Evolutionary conservation across 495 filamentous ascomycete genomes (phyloP).

Genomic region (Aspergillus biplanus): DNA sequence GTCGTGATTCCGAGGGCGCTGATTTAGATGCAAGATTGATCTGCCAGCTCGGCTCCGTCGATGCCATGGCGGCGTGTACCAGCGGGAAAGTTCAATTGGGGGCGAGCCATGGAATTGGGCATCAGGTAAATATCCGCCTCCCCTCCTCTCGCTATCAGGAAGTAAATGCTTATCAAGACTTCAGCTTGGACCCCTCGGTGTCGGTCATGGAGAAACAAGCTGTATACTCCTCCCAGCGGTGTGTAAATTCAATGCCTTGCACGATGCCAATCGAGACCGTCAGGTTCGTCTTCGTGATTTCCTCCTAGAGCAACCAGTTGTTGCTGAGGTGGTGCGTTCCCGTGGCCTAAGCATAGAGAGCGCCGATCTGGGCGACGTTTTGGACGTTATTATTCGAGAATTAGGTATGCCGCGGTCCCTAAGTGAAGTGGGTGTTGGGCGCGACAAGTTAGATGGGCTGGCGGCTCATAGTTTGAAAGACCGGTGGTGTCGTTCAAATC

Average conservation of each 20-base stretch:
- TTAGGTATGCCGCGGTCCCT: constrained; percentile 60
- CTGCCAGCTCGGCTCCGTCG: constrained; percentile 58
- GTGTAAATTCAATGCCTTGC: constrained; percentile 59
- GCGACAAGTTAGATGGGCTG: constrained; percentile 54
- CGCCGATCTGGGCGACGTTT: constrained; percentile 56
- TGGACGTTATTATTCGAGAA: constrained; percentile 58
- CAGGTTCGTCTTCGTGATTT: constrained; percentile 53
- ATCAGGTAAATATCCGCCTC: constrained; percentile 47
- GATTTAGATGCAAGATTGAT: constrained; percentile 53
- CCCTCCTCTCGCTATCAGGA: neutral
- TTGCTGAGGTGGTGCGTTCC: constrained; percentile 44
- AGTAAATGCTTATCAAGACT: neutral
- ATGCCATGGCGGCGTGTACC: constrained; percentile 57
- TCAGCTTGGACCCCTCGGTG: constrained; percentile 62
- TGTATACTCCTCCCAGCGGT: constrained; percentile 66
- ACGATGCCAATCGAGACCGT: constrained; percentile 48
- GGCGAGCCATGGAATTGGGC: constrained; percentile 68
- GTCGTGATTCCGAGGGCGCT: constrained; percentile 34
- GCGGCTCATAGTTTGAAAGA: constrained; percentile 58
- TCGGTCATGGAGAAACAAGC: constrained; percentile 68
- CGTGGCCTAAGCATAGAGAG: constrained; percentile 37
- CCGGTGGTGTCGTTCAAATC: constrained; percentile 52
- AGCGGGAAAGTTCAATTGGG: constrained; percentile 50
- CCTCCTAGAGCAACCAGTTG: constrained; percentile 50
- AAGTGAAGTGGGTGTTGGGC: constrained; percentile 56